Percentiles rank a stretch among this genome's conserved stretches.
Conservation (phyloP, 805 yeast genomes). For the Kazachstania bromeliacearum region DNA sequence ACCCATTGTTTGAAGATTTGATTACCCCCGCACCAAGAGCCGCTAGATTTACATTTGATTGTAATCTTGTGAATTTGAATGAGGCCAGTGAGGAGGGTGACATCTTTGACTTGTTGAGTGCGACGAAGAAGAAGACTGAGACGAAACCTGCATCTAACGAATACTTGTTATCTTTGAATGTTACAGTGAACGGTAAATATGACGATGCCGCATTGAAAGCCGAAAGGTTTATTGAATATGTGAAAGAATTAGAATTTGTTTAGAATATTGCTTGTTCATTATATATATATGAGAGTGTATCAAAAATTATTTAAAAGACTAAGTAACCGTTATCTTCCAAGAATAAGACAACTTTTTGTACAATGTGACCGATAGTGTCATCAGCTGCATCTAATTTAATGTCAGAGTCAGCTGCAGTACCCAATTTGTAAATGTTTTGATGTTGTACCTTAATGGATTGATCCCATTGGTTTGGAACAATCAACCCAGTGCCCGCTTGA, state of each 20-base stretch:
- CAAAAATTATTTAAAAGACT: conserved; percentile 12
- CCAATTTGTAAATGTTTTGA: conserved; percentile 35
- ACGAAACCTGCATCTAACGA: conserved; percentile 2
- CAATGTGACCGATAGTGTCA: conserved; percentile 56
- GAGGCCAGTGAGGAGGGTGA: conserved; percentile 7
- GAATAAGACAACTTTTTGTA: conserved; percentile 61
- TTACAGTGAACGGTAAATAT: conserved; percentile 15
- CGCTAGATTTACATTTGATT: conserved; percentile 21
- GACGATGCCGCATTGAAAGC: conserved; percentile 21
- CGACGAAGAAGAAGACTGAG: not conserved
- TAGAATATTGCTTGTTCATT: not conserved
- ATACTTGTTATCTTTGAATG: conserved; percentile 15
- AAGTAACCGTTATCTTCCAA: conserved; percentile 74
- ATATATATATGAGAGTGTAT: too few relatives aligned
- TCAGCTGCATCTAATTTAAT: conserved; percentile 46
- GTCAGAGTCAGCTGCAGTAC: conserved; percentile 45
- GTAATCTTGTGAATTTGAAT: conserved; percentile 13
- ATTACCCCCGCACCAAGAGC: conserved; percentile 34
- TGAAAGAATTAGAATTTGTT: conserved; percentile 12
- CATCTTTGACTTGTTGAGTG: not conserved
- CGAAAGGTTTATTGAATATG: conserved; percentile 16
- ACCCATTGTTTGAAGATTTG: conserved; percentile 51
- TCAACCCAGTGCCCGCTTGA: conserved; percentile 88
- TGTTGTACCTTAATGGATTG: conserved; percentile 7
- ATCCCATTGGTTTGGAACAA: conserved; percentile 38